A percentile compares a stretch with the other conserved stretches of the same genome.
Conservation (phyloP, 2,329 filamentous ascomycete genomes). For the Epichloe typhina region DNA sequence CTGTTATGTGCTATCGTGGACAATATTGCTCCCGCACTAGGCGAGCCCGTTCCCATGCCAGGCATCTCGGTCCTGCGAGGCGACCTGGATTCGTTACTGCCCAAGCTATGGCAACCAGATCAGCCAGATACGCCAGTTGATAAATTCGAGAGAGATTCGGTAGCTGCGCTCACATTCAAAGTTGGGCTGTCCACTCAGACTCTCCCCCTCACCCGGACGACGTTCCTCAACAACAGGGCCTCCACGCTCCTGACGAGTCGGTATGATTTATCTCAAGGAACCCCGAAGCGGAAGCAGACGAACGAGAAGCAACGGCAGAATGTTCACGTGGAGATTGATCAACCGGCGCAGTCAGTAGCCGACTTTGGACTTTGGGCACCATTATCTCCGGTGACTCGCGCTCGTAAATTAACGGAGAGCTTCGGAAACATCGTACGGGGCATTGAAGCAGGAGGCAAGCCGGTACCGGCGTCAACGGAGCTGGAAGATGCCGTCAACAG, state of each 20-base stretch:
- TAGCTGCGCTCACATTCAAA: slow-evolving; percentile 29
- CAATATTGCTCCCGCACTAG: slow-evolving; percentile 28
- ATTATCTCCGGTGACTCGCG: slow-evolving; percentile 48
- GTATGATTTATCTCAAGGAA: slow-evolving; percentile 14
- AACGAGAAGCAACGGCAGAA: slow-evolving; percentile 27
- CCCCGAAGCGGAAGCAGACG: slow-evolving; percentile 13
- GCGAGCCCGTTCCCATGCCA: slow-evolving; percentile 17
- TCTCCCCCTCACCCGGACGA: slow-evolving; percentile 62
- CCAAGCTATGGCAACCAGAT: slow-evolving; percentile 29
- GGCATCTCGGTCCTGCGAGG: slow-evolving; percentile 43
- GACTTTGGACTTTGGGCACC: slow-evolving; percentile 26
- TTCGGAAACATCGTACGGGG: slow-evolving; percentile 70
- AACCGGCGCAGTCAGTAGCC: slow-evolving; percentile 10
- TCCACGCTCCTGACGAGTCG: slow-evolving; percentile 40
- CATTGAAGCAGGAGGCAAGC: slow-evolving; percentile 34
- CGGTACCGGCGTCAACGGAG: slow-evolving; percentile 54
- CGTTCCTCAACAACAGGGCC: slow-evolving; percentile 56
- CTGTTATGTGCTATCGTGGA: slow-evolving; percentile 45
- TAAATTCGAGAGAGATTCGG: slow-evolving; percentile 19
- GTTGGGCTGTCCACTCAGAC: slow-evolving; percentile 28
- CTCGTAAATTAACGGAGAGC: slow-evolving; percentile 48
- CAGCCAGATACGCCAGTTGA: slow-evolving; percentile 14
- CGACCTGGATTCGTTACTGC: slow-evolving; percentile 25
- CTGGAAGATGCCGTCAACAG: slow-evolving; percentile 51
- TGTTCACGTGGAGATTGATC: slow-evolving; percentile 15